A percentile compares a stretch with the other conserved stretches of the same genome.
These are phyloP conservation scores for Malbranchea zuffiana DNA, from an alignment of 2,329 filamentous ascomycete species.

Conservation along the genomic window DNA sequence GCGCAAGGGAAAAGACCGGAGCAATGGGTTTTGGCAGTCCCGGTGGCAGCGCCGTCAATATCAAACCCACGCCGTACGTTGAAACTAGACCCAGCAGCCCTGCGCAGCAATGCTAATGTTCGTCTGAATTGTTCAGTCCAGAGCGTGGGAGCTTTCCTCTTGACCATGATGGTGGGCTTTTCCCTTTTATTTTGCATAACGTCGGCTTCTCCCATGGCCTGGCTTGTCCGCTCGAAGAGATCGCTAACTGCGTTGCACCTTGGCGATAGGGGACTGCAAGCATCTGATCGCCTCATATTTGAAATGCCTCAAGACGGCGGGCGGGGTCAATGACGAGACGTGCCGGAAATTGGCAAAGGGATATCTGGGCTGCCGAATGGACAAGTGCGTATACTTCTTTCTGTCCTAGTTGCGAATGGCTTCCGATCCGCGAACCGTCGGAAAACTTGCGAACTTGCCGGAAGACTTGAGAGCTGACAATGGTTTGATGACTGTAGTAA, in stretches of 20 bases:
- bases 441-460: no score
- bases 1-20: neutral
- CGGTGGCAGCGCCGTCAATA: slow-evolving; percentile 51
- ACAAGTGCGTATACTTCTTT: slow-evolving; percentile 51
- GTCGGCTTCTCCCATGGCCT: no score
- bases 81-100: neutral
- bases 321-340: slow-evolving; percentile 73
- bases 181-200: no score
- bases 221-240: no score
- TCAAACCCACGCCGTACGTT: slow-evolving; percentile 60
- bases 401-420: no score
- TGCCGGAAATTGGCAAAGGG: slow-evolving; percentile 78
- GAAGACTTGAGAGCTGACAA: no score
- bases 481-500: slow-evolving; percentile 47
- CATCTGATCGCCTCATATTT: slow-evolving; percentile 77
- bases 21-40: slow-evolving; percentile 56
- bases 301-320: slow-evolving; percentile 70
- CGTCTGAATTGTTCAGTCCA: slow-evolving; percentile 45
- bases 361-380: slow-evolving; percentile 89
- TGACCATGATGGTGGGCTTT: slow-evolving; percentile 64
- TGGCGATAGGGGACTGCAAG: slow-evolving; percentile 71
- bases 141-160: slow-evolving; percentile 93
- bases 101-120: slow-evolving; percentile 2
- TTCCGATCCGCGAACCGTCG: no score
- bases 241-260: neutral